Base-by-base conservation (phyloP, 139 green algal species). In the Coelastrella sp. region DNA sequence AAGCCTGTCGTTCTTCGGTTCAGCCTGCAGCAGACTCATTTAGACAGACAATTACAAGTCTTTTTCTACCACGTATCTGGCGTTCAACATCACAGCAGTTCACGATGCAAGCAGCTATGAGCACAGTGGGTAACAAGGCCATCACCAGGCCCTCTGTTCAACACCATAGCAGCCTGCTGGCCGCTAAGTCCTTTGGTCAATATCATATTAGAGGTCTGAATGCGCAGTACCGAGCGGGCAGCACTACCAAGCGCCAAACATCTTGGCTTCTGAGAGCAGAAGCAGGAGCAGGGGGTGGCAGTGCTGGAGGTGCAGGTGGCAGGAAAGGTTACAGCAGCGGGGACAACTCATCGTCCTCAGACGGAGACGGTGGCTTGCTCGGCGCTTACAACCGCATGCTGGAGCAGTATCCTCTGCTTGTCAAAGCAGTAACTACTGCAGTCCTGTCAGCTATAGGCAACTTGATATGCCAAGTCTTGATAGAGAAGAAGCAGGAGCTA, bases 391-490 rank as follows among this genome's bases (percentile, higher is more conserved):
- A 59, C 75, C 15, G 19, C 2, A 13, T 63, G 32, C 53, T 82
- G 8, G 30, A 82, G 75, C 41, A 80, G 37, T 53, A 81, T 4
- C 88, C 89, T 57, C 78, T 97, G 64, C 45, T 91, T 4, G 98
- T 95, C 69, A 98, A 98, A 82, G 80, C 90, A 5, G 48, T 94
- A 27, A 98, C 96, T 0, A 94, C 93, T 6, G 96, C 87, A 0
- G 11, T 96, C n/a, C 87, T 99, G 8, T 98, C 98, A 68, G 92
- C 85, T 15, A 23, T 96, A 25, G 96, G 96, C 2, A 96, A 99
- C 86, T 30, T 95, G 8, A 87, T 98, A 30, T 92, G 91, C 38
- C 96, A 98, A 83, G n/a, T 91, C 15, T 64, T 90, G 13, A 85
- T 98, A 13, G 93, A 98, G 78, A 86, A 59, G 32, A 30, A 60